Evolutionary conservation across 83 land plant species (phyloP).

Genomic region (Isoetes engelmannii): DNA sequence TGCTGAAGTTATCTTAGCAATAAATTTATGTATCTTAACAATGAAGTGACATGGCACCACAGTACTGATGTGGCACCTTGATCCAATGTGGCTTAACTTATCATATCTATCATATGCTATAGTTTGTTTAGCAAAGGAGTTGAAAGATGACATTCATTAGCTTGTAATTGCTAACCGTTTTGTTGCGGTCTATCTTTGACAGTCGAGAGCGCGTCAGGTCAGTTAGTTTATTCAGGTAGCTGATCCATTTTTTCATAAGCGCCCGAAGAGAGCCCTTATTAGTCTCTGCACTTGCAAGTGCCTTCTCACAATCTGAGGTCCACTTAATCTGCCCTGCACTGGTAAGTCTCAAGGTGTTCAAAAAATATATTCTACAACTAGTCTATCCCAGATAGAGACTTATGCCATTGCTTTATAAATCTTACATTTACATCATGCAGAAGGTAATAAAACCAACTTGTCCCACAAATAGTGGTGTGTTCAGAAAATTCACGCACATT

Average conservation of each 20-base stretch:
- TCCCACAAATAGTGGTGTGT: background rate
- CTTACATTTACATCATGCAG: too few species aligned
- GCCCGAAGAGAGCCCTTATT: slow-evolving; percentile 19
- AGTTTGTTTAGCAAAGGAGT: background rate
- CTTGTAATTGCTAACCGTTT: slow-evolving; percentile 19
- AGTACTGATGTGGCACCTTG: too few species aligned
- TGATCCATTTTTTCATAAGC: slow-evolving; percentile 32
- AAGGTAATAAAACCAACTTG: background rate
- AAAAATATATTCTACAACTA: too few species aligned
- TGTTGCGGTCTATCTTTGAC: slow-evolving; percentile 32
- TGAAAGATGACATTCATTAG: background rate
- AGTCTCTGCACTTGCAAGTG: slow-evolving; percentile 23
- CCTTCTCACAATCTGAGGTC: slow-evolving; percentile 35
- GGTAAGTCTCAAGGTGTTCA: background rate
- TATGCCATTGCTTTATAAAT: too few species aligned
- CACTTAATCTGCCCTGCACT: slow-evolving; percentile 43
- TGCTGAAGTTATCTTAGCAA: too few species aligned
- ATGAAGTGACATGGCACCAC: too few species aligned
- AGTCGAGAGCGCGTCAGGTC: slow-evolving; percentile 28
- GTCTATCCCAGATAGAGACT: too few species aligned
- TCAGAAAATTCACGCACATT: background rate
- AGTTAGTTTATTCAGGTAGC: slow-evolving; percentile 35
- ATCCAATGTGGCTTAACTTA: too few species aligned
- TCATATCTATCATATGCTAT: too few species aligned
- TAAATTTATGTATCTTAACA: too few species aligned